These are phyloP conservation scores for Saussurea involucrata DNA, from an alignment of 129 eudicot species.

Conservation along the genomic window DNA sequence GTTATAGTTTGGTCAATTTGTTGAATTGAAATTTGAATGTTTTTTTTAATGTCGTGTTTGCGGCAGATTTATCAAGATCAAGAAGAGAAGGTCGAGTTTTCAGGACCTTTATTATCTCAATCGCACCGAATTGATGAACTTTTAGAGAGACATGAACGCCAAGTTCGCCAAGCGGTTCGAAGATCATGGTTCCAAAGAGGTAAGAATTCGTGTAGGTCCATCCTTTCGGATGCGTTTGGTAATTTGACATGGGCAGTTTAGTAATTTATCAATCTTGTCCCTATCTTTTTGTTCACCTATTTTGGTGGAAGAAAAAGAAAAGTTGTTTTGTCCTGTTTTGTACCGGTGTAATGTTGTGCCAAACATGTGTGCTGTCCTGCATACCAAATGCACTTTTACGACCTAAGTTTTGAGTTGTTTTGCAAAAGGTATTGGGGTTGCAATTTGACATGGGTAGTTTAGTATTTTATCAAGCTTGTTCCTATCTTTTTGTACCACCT, in stretches of 20 bases:
- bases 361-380: background rate
- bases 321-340: background rate
- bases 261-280: background rate
- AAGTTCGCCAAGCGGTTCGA: slow-evolving; percentile 90
- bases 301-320: background rate
- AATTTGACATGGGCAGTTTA: background rate
- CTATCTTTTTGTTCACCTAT: too few relatives aligned
- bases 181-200: slow-evolving; percentile 98
- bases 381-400: background rate
- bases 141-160: slow-evolving; percentile 85
- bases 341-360: background rate
- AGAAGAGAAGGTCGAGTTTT: slow-evolving; percentile 85
- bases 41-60: slow-evolving; percentile 11
- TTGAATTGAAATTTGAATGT: background rate
- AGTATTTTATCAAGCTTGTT: background rate
- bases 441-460: background rate
- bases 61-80: slow-evolving; percentile 59
- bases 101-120: slow-evolving; percentile 90
- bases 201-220: background rate
- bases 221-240: background rate
- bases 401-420: background rate
- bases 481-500: too few relatives aligned
- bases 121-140: slow-evolving; percentile 82
- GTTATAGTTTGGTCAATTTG: background rate
- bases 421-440: background rate